Percentiles rank a stretch among this genome's conserved stretches.
These are phyloP conservation scores for Tribonema minus DNA, from an alignment of 108 stramenopile genomes.

Conservation along the genomic window DNA sequence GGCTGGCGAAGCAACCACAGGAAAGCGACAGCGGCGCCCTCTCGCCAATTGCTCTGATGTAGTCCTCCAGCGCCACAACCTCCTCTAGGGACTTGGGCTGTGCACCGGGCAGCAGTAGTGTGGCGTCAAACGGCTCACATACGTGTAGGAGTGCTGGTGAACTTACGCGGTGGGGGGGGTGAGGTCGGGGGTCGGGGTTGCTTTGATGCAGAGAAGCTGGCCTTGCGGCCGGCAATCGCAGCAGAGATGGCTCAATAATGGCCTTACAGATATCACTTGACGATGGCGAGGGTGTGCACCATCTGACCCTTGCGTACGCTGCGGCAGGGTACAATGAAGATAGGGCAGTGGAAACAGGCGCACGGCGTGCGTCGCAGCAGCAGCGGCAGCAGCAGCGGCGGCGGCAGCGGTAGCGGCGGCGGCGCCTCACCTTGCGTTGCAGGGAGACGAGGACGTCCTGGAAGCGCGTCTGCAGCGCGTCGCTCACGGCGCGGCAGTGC, in stretches of 20 bases:
- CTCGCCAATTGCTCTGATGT: constrained; percentile 31
- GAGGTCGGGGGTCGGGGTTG: no score
- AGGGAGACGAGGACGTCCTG: not conserved
- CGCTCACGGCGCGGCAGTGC: not conserved
- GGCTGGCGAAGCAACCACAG: constrained; percentile 27
- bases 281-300: no score
- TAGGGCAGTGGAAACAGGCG: no score
- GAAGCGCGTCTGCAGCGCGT: not conserved
- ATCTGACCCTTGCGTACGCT: no score
- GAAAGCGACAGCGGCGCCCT: constrained; percentile 37
- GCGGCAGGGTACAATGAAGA: not conserved
- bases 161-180: not conserved
- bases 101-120: constrained; percentile 23
- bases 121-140: constrained; percentile 29
- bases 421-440: not conserved
- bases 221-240: no score
- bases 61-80: constrained; percentile 51
- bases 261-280: no score
- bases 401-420: not conserved
- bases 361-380: not conserved
- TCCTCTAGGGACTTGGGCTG: constrained; percentile 62
- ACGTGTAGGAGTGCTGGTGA: not conserved
- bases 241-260: no score
- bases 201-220: no score
- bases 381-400: not conserved